These are phyloP conservation scores for Talaromyces marneffei DNA, from an alignment of 2,329 filamentous ascomycete species.

Conservation along the genomic window DNA sequence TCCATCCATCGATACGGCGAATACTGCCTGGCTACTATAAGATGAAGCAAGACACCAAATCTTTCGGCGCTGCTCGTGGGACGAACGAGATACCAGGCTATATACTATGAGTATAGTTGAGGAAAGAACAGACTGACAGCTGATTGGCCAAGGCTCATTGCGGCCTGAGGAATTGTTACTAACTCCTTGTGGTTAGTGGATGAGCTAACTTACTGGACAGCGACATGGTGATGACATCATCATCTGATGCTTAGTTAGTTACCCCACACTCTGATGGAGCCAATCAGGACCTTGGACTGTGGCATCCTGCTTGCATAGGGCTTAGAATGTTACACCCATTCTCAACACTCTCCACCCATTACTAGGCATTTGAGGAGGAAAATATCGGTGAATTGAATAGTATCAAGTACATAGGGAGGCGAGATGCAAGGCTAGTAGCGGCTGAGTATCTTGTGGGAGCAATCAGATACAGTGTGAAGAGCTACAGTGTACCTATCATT, in stretches of 20 bases:
- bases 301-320: not conserved
- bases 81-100: no score
- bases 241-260: not conserved
- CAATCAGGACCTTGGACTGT: not conserved
- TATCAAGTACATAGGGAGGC: not conserved
- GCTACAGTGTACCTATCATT: not conserved
- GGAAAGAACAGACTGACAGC: not conserved
- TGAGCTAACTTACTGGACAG: not conserved
- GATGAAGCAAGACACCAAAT: not conserved
- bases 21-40: slow-evolving; percentile 17
- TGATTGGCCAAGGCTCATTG: not conserved
- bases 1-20: slow-evolving; percentile 46
- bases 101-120: no score
- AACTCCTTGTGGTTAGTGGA: not conserved
- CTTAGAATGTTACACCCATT: not conserved
- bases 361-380: not conserved
- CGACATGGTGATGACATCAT: not conserved
- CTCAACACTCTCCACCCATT: not conserved
- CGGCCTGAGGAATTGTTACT: not conserved
- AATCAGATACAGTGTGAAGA: not conserved
- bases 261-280: not conserved
- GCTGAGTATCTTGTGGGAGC: not conserved
- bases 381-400: no score
- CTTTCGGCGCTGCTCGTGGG: not conserved
- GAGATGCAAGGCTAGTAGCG: not conserved